phyloP scores from a whole-genome alignment of 164 flowering plant species.

The Annona cherimola region DNA sequence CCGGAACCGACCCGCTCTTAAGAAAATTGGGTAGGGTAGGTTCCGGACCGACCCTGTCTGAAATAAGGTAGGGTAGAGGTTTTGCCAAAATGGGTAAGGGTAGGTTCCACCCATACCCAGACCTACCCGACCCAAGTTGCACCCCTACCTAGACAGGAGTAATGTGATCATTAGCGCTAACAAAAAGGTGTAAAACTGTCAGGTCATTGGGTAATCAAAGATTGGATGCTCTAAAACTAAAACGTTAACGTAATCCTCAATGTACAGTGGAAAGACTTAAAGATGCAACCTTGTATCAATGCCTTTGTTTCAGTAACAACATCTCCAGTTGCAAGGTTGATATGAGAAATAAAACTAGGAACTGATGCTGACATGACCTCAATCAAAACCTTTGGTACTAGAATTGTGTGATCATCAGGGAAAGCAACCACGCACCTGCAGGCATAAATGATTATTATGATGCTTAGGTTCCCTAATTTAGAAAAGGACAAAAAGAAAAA shows the following conservation, averaged over 20 bases:
- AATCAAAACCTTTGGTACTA: constrained; percentile 79
- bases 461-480: no score
- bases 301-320: constrained; percentile 90
- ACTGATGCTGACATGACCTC: constrained; percentile 64
- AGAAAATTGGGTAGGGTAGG: no score
- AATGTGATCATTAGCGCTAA: no score
- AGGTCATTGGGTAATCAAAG: constrained; percentile 2
- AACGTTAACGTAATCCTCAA: not conserved
- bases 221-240: not conserved
- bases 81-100: no score
- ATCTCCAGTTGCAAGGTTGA: constrained; percentile 88
- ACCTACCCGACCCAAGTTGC: no score
- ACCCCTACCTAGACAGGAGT: no score
- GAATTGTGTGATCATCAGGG: constrained; percentile 77
- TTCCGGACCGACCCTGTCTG: no score
- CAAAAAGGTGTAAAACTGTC: not conserved
- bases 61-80: no score
- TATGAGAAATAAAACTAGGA: constrained; percentile 72
- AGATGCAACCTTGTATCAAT: constrained; percentile 63
- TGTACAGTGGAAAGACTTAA: not conserved
- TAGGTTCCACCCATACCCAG: no score
- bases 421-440: constrained; percentile 93
- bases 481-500: no score
- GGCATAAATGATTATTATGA: constrained; percentile 4
- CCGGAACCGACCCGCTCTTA: no score